Percentiles rank a stretch among this genome's conserved stretches.
These are phyloP conservation scores for Bassia scoparia DNA, from an alignment of 148 eudicot genomes.

Conservation along the genomic window DNA sequence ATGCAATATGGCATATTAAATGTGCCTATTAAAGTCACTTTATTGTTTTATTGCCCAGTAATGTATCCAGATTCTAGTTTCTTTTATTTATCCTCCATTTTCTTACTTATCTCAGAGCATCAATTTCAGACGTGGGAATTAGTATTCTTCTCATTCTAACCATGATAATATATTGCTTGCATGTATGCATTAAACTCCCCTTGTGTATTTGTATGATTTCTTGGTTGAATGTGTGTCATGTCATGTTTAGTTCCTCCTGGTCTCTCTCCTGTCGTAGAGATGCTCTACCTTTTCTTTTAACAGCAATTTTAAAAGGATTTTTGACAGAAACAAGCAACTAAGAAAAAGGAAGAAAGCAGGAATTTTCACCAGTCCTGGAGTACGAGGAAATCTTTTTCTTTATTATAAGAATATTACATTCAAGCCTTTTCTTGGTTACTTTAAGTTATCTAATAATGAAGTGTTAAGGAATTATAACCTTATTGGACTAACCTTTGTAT, in stretches of 20 bases:
- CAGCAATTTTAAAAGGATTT: too few relatives aligned
- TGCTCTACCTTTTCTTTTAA: too few relatives aligned
- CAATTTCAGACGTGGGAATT: neutral
- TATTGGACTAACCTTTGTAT: neutral
- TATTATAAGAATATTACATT: neutral
- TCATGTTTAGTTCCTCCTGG: neutral
- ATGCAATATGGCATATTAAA: neutral
- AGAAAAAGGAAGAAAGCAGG: neutral
- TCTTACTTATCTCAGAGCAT: neutral
- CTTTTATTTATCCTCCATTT: neutral
- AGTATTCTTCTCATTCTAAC: too few relatives aligned
- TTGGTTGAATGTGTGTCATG: neutral
- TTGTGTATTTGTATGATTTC: neutral
- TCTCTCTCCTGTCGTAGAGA: neutral
- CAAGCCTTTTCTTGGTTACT: neutral
- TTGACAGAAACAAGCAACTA: neutral
- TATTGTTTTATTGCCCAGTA: neutral
- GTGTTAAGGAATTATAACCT: neutral
- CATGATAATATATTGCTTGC: neutral
- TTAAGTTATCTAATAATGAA: neutral
- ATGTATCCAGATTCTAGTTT: neutral
- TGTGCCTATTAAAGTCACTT: neutral
- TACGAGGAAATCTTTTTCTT: neutral
- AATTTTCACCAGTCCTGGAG: neutral
- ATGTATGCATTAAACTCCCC: neutral